Evolutionary conservation across 495 filamentous ascomycete genomes (phyloP), one percentile per base, ranked within the genome.

Genomic region (Aspergillus incahuasiensis): DNA sequence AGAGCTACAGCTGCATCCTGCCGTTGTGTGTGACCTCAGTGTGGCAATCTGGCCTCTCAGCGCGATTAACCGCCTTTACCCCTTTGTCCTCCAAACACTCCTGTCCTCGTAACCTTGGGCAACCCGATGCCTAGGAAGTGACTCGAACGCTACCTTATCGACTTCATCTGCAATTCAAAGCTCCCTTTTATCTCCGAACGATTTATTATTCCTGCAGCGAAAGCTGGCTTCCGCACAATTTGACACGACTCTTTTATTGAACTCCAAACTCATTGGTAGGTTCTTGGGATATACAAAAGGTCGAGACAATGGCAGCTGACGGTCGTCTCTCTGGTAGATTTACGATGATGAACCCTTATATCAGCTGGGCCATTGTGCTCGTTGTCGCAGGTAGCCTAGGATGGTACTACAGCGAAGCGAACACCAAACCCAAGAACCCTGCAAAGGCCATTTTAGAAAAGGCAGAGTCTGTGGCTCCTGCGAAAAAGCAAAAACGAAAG

Each of bases 331-430:
- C 18, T 11, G 20, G 25, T 48, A 65, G 59, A 34, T 56, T 60
- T 46, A 65, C 57, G 65, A 73, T 68, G 34, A 78, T 78, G 75
- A 78, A 76, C 50, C 72, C 75, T 9, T 78, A 74, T 62, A 52
- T 77, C 21, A 77, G 74, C 60, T 88, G 83, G 83, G 81, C 75
- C 48, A 70, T 82, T 63, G 71, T 87, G 61, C 62, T 85, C 45
- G 75, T 74, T 22, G 65, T 80, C 41, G 69, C 70, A 42, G 82
- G 73, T 57, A 63, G 70, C 52, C 68, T 78, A 16, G 74, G 74
- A 35, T 78, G 71, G 68, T 75, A 78, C 60, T 78, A 78, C 65
- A 75, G 70, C 61, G 70, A 69, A 63, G 44, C 63, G 8, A 60
- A 64, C 48, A 57, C 68, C 49, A 76, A 74, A 55, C 58, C 62